phyloP scores from a whole-genome alignment of 345 rosid genomes.

The Aegle marmelos region DNA sequence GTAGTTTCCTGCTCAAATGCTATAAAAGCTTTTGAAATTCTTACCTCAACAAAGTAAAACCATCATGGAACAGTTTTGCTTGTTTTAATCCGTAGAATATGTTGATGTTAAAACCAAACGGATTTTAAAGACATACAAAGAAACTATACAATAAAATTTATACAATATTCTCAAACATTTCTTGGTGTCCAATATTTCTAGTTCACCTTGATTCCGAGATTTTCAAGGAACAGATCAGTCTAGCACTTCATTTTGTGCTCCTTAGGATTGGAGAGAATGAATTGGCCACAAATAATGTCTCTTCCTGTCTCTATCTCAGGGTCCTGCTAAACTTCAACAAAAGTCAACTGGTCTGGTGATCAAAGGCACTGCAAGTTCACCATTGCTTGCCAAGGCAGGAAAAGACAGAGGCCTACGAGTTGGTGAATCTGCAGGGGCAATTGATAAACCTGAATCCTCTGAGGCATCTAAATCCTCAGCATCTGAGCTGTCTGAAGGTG shows the following conservation, averaged over 20 bases:
- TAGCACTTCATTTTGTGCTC: neutral
- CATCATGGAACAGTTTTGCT: neutral
- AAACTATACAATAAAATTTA: neutral
- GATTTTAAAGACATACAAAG: neutral
- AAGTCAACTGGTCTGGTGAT: slow-evolving; percentile 27
- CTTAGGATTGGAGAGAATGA: neutral
- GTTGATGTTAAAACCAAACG: neutral
- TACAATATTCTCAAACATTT: neutral
- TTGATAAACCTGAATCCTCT: slow-evolving; percentile 6
- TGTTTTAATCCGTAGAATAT: neutral
- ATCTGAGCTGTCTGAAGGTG: slow-evolving; percentile 20
- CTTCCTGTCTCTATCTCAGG: slow-evolving; percentile 21
- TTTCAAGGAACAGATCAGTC: neutral
- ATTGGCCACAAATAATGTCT: neutral
- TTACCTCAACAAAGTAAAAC: neutral
- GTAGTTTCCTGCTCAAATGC: neutral
- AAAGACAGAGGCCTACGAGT: slow-evolving; percentile 13
- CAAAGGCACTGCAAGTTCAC: slow-evolving; percentile 19
- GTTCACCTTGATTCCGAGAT: neutral
- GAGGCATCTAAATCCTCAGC: slow-evolving; percentile 14
- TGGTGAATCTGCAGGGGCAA: slow-evolving; percentile 3
- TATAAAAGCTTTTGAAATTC: neutral
- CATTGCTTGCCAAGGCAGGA: slow-evolving; percentile 28
- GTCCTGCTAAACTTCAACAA: slow-evolving; percentile 21
- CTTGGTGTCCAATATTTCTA: neutral